These are phyloP conservation scores for Fomitiporia mediterranea DNA, from an alignment of 1,284 basidiomycete genomes.

Conservation along the genomic window DNA sequence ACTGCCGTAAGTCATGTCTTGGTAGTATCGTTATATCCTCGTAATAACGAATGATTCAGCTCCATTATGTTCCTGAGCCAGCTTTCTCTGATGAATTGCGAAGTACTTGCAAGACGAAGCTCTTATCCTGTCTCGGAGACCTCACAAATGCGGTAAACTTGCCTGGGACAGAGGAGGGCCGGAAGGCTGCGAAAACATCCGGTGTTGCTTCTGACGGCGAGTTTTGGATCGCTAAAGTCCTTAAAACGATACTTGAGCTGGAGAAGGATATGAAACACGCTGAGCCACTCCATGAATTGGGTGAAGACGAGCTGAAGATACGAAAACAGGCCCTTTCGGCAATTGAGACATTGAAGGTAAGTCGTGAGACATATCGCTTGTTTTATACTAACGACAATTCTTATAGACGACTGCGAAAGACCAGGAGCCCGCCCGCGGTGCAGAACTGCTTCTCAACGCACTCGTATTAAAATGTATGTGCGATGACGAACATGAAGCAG, in stretches of 20 bases:
- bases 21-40: not conserved
- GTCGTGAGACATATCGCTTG: not conserved
- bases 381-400: not conserved
- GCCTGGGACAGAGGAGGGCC: constrained; percentile 30
- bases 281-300: constrained; percentile 47
- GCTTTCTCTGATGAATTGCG: constrained; percentile 70
- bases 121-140: constrained; percentile 75
- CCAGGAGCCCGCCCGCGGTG: constrained; percentile 9
- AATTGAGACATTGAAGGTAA: constrained; percentile 12
- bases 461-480: constrained; percentile 8
- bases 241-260: constrained; percentile 55
- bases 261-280: constrained; percentile 73
- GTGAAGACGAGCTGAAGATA: constrained; percentile 52
- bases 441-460: constrained; percentile 12
- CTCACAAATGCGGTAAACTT: constrained; percentile 51
- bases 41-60: constrained; percentile 33
- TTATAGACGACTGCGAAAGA: constrained; percentile 5
- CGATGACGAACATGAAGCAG: constrained; percentile 9
- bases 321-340: constrained; percentile 40
- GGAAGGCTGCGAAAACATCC: constrained; percentile 49
- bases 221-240: constrained; percentile 75
- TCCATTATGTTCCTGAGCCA: constrained; percentile 60
- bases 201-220: constrained; percentile 68
- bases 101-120: constrained; percentile 59
- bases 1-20: constrained; percentile 41